Conservation (phyloP, 192 early-diverging fungal species). For the Gamsiella multidivaricata region DNA sequence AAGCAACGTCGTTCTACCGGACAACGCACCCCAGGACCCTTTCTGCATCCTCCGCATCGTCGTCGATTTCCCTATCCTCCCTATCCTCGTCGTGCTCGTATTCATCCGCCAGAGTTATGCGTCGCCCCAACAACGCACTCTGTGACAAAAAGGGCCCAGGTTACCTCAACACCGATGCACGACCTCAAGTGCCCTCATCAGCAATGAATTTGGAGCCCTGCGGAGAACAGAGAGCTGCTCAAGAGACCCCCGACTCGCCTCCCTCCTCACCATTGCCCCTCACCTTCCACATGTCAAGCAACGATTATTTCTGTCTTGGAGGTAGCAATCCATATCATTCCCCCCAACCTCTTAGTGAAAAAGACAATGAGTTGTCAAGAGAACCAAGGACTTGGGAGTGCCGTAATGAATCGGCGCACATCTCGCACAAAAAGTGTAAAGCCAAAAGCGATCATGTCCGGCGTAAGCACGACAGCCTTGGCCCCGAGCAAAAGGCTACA, state of each 20-base stretch:
- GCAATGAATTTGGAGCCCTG: neutral
- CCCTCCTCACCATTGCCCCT: constrained; percentile 32
- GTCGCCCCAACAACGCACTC: constrained; percentile 3
- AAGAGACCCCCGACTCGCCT: constrained; percentile 4
- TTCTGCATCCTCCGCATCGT: constrained; percentile 4
- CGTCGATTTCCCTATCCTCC: too few relatives aligned
- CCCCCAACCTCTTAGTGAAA: too few relatives aligned
- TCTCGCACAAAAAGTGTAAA: too few relatives aligned
- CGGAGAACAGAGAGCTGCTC: neutral
- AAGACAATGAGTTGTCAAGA: too few relatives aligned
- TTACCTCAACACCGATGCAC: neutral
- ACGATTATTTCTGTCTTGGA: neutral
- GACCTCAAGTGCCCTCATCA: neutral
- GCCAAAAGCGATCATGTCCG: too few relatives aligned
- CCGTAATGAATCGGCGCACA: too few relatives aligned
- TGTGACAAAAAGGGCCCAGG: neutral
- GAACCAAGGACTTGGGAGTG: too few relatives aligned
- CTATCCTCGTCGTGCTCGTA: constrained; percentile 2
- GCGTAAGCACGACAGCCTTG: too few relatives aligned
- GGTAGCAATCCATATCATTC: too few relatives aligned
- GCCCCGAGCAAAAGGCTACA: too few relatives aligned
- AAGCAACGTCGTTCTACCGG: neutral
- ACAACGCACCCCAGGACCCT: neutral
- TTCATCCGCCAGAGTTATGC: neutral
- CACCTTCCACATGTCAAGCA: neutral